Percentiles rank a stretch among this genome's conserved stretches.
Conservation (phyloP, 148 eudicot genomes). For the Chenopodium berlandieri region DNA sequence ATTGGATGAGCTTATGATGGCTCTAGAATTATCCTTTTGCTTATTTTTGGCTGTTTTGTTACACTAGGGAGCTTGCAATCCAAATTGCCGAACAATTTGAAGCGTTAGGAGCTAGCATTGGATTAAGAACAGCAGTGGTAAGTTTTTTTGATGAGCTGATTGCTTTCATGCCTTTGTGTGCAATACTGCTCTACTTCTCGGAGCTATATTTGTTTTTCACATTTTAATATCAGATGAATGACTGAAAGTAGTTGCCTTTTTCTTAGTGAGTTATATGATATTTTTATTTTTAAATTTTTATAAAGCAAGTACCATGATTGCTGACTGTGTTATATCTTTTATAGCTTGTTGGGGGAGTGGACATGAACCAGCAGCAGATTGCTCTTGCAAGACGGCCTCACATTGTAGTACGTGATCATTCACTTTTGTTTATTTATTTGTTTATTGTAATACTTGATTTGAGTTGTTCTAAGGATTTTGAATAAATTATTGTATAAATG, state of each 20-base stretch:
- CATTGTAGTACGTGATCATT: neutral
- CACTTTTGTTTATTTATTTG: neutral
- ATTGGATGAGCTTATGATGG: neutral
- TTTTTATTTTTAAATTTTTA: neutral
- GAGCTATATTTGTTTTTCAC: neutral
- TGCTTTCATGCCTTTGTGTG: neutral
- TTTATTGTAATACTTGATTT: neutral
- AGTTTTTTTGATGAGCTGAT: conserved; percentile 24
- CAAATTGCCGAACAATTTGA: conserved; percentile 94
- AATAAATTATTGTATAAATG: neutral
- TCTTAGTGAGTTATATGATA: neutral
- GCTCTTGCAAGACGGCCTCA: neutral
- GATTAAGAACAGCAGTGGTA: conserved; percentile 80
- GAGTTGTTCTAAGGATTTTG: no score
- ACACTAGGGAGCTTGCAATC: conserved; percentile 78
- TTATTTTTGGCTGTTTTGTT: no score
- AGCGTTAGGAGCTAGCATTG: conserved; percentile 80
- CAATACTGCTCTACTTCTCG: neutral
- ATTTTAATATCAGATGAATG: neutral
- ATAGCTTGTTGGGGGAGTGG: neutral
- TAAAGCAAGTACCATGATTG: neutral
- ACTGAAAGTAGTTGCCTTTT: neutral
- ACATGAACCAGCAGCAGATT: neutral
- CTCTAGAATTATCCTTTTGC: neutral
- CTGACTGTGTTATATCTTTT: neutral